Base-by-base conservation (phyloP, 2,329 filamentous ascomycete genomes). In the Aspergillus pseudoterreus region DNA sequence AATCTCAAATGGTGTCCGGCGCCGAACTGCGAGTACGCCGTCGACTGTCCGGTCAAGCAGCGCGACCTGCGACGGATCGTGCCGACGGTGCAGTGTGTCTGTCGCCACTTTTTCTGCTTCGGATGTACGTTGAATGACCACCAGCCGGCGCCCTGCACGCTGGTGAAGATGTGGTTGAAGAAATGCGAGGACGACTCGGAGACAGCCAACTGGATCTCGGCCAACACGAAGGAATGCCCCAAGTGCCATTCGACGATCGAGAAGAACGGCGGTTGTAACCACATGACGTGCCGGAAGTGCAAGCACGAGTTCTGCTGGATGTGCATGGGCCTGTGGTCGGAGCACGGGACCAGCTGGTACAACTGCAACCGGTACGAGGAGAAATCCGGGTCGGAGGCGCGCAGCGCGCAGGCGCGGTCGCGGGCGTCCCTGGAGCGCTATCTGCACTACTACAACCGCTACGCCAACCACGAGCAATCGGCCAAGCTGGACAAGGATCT, bases 281-380 rank as follows among this genome's bases (percentile, higher is more conserved):
- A 96, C 71, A 96, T 96, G 92, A 96, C 92, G 0, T 96, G 92
- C 69, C 81, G 92, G 51, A 96, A 96, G 71, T 96, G 92, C 76
- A 90, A 91, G 65, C 86, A 96, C 66, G 92, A 96, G 66, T 96
- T 99, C 66, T 99, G 94, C 75, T 99, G 94, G 94, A 97, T 99
- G 88, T 99, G 94, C 67, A 99, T 99, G 94, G 94, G 94, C 0
- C 78, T 96, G 1, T 99, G 94, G 94, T 95, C 91, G 1, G 94
- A 99, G 72, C 94, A 99, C 69, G 94, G 94, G 57, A 99, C 92
- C 3, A 96, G 90, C 73, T 99, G 94, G 94, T 99, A 99, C 78
- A 99, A 96, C 72, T 99, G 94, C 80, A 99, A 96, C 68, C 82
- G 94, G 8, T 99, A 87, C 63, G 94, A 99, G 67, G 94, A 97